Percentiles rank a stretch among this genome's conserved stretches.
Conservation (phyloP, 257 asterid species). For the Ilex asprella region DNA sequence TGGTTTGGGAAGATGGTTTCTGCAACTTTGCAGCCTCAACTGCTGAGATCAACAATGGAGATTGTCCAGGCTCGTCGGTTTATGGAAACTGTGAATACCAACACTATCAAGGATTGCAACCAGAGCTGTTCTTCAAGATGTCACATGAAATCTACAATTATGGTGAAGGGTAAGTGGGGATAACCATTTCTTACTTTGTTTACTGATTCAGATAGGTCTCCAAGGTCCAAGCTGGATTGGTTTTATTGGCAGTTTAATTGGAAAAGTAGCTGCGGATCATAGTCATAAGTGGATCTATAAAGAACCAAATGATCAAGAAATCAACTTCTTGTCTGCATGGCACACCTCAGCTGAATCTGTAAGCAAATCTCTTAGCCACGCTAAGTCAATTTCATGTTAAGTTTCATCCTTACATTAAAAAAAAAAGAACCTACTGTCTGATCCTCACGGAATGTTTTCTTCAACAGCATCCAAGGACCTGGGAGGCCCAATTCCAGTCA, state of each 20-base stretch:
- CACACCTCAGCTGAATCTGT: constrained; percentile 96
- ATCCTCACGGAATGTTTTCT: background rate
- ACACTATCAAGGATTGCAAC: constrained; percentile 75
- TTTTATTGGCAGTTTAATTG: constrained; percentile 53
- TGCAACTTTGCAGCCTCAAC: constrained; percentile 92
- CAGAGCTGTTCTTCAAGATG: constrained; percentile 98
- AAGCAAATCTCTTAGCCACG: constrained; percentile 10
- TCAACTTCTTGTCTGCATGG: constrained; percentile 98
- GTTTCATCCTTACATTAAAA: background rate
- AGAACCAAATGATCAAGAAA: constrained; percentile 91
- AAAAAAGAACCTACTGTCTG: background rate
- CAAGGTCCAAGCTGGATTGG: background rate
- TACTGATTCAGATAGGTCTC: background rate
- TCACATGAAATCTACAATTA: constrained; percentile 99
- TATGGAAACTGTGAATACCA: constrained; percentile 43
- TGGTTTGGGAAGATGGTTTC: constrained; percentile 99
- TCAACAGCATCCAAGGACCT: constrained; percentile 89
- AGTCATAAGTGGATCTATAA: constrained; percentile 97
- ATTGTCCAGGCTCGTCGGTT: constrained; percentile 37
- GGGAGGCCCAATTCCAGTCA: constrained; percentile 98
- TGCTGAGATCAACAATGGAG: constrained; percentile 46
- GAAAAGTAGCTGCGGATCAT: constrained; percentile 98
- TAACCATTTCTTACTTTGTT: background rate
- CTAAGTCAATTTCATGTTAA: too few relatives aligned
- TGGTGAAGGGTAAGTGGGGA: constrained; percentile 76